Conservation (phyloP, 345 rosid species). For the Garcia nutans region DNA sequence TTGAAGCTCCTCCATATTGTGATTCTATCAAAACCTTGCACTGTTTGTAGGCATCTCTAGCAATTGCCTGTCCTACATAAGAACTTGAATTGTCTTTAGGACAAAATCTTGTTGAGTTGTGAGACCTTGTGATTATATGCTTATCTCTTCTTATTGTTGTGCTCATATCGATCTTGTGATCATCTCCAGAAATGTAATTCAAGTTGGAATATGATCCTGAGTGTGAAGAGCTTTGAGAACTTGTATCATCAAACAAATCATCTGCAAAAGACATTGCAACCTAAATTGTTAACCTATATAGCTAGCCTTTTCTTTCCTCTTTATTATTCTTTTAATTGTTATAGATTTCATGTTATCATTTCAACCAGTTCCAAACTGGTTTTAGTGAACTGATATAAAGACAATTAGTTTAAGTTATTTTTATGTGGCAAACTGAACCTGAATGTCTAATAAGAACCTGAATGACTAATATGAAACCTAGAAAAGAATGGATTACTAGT, state of each 20-base stretch:
- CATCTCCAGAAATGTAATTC: slow-evolving; percentile 50
- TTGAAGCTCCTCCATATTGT: slow-evolving; percentile 33
- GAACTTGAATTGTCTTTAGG: slow-evolving; percentile 42
- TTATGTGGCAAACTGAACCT: too few relatives aligned
- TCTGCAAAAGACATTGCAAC: slow-evolving; percentile 40
- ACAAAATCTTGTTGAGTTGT: slow-evolving; percentile 53
- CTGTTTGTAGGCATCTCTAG: slow-evolving; percentile 29
- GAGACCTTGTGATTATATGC: slow-evolving; percentile 28
- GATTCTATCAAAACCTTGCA: slow-evolving; percentile 36
- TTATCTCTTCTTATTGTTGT: slow-evolving; percentile 22
- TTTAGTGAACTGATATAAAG: too few relatives aligned
- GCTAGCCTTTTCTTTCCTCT: neutral
- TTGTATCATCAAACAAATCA: slow-evolving; percentile 57
- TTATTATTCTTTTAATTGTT: neutral
- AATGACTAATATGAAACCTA: too few relatives aligned
- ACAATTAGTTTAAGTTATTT: too few relatives aligned
- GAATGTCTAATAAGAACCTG: too few relatives aligned
- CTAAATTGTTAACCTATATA: neutral
- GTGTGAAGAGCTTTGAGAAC: slow-evolving; percentile 63
- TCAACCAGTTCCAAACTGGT: too few relatives aligned
- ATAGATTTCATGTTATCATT: too few relatives aligned
- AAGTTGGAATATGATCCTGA: slow-evolving; percentile 59
- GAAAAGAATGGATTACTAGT: neutral
- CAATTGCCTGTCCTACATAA: slow-evolving; percentile 20
- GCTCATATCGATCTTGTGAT: slow-evolving; percentile 34